A percentile compares a stretch with the other conserved stretches of the same genome.
Evolutionary conservation across 768 basidiomycete species (phyloP).

Genomic region (Macrocybe gigantea): DNA sequence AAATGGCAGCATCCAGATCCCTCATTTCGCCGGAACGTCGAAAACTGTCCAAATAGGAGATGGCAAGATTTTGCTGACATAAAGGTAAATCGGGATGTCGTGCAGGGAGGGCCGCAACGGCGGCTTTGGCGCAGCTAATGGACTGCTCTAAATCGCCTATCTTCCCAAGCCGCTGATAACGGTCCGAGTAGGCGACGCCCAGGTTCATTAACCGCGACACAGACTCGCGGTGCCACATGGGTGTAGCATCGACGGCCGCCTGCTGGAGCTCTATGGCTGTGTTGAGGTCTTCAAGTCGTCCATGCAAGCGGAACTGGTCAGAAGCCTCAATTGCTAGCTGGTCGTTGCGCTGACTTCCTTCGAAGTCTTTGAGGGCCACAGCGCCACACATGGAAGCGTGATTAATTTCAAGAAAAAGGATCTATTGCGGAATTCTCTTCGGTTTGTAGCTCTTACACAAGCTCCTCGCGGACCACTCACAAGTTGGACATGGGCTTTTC

Average conservation of each 20-base stretch:
- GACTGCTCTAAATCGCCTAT: conserved; percentile 4
- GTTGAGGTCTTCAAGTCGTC: conserved; percentile 2
- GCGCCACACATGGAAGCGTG: too few relatives aligned
- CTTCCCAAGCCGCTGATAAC: conserved; percentile 1
- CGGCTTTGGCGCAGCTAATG: neutral
- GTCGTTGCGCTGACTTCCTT: conserved; percentile 4
- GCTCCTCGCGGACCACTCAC: too few relatives aligned
- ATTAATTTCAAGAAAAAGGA: too few relatives aligned
- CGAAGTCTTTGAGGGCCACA: too few relatives aligned
- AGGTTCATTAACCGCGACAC: neutral
- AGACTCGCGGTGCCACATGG: neutral
- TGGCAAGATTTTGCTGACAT: conserved; percentile 1
- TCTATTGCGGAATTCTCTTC: too few relatives aligned
- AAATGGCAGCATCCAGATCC: too few relatives aligned
- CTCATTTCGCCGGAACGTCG: too few relatives aligned
- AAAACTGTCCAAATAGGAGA: neutral
- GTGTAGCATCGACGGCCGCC: conserved; percentile 2
- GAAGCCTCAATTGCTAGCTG: neutral
- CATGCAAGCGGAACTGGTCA: neutral
- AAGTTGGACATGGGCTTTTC: too few relatives aligned
- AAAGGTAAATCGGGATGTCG: conserved; percentile 4
- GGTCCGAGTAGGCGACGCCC: neutral
- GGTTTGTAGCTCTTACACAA: too few relatives aligned
- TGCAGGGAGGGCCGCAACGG: neutral
- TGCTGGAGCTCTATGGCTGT: conserved; percentile 1